Conservation (phyloP, 2,329 filamentous ascomycete species). For the Knoxdaviesia capensis region DNA sequence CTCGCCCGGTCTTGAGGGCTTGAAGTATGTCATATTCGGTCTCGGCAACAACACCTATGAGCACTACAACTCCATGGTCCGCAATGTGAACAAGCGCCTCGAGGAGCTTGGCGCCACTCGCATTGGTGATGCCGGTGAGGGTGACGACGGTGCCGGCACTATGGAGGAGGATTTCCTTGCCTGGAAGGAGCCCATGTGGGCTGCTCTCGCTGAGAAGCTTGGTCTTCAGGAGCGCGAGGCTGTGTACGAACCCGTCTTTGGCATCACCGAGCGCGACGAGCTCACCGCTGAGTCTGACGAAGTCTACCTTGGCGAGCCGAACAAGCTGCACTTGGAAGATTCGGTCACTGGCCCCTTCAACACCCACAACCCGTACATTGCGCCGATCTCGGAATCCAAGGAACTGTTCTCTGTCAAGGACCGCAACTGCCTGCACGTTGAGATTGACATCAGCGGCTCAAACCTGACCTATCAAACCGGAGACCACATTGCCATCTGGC, state of each 20-base stretch:
- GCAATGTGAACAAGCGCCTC: slow-evolving; percentile 67
- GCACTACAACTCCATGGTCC: slow-evolving; percentile 98
- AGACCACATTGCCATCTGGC: slow-evolving; percentile 95
- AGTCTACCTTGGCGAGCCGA: slow-evolving; percentile 90
- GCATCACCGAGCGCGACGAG: slow-evolving; percentile 55
- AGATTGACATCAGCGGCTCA: slow-evolving; percentile 76
- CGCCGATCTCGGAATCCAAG: slow-evolving; percentile 74
- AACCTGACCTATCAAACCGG: slow-evolving; percentile 89
- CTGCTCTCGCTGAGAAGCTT: slow-evolving; percentile 63
- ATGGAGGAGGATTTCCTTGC: slow-evolving; percentile 99
- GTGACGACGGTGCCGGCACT: slow-evolving; percentile 91
- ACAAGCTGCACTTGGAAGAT: slow-evolving; percentile 85
- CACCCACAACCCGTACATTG: slow-evolving; percentile 91
- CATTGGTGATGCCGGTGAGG: slow-evolving; percentile 79
- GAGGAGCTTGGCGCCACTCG: slow-evolving; percentile 65
- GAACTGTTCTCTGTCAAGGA: slow-evolving; percentile 81
- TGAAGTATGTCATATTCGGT: slow-evolving; percentile 90
- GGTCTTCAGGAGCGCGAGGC: slow-evolving; percentile 85
- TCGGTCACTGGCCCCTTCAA: slow-evolving; percentile 77
- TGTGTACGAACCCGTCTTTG: slow-evolving; percentile 84
- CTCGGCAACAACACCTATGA: slow-evolving; percentile 99
- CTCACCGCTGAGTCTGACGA: slow-evolving; percentile 54
- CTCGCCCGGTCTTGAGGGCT: slow-evolving; percentile 55
- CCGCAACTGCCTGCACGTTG: slow-evolving; percentile 90
- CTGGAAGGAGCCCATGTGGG: slow-evolving; percentile 99